Conservation (phyloP, 768 basidiomycete species). For the Trametes villosa region DNA sequence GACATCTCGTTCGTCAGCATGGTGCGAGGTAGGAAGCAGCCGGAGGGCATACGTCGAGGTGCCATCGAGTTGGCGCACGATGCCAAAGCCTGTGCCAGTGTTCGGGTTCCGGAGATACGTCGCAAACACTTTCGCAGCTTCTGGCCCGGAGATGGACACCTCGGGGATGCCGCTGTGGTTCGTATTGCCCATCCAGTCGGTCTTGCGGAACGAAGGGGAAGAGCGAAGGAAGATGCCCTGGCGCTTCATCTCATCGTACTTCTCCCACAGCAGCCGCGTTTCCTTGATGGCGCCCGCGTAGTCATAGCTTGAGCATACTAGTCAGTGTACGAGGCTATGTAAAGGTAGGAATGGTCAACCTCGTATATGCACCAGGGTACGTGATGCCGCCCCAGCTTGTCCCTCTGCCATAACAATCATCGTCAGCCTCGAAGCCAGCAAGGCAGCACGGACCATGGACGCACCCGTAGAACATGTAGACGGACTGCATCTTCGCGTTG, state of each 20-base stretch:
- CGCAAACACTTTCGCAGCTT: slow-evolving; percentile 54
- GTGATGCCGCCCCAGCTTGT: slow-evolving; percentile 86
- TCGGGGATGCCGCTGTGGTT: slow-evolving; percentile 46
- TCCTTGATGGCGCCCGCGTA: slow-evolving; percentile 78
- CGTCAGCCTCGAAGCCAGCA: too few species aligned
- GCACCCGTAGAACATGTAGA: slow-evolving; percentile 86
- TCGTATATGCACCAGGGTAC: slow-evolving; percentile 75
- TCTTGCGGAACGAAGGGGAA: slow-evolving; percentile 79
- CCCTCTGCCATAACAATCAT: slow-evolving; percentile 49
- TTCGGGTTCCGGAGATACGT: slow-evolving; percentile 74
- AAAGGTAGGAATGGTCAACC: slow-evolving; percentile 48
- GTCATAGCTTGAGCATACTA: slow-evolving; percentile 62
- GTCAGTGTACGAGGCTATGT: not conserved
- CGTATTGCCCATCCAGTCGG: slow-evolving; percentile 70
- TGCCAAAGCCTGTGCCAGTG: slow-evolving; percentile 65
- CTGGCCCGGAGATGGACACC: slow-evolving; percentile 38
- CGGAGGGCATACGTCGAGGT: slow-evolving; percentile 55
- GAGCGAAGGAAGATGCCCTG: slow-evolving; percentile 80
- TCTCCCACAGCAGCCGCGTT: slow-evolving; percentile 63
- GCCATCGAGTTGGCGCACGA: slow-evolving; percentile 69
- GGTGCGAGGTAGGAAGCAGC: not conserved
- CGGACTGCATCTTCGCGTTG: slow-evolving; percentile 81
- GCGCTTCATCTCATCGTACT: slow-evolving; percentile 79
- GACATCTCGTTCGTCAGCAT: not conserved
- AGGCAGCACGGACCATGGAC: too few species aligned